phyloP scores from a whole-genome alignment of 129 eudicot genomes.

The Artemisia tridentata region DNA sequence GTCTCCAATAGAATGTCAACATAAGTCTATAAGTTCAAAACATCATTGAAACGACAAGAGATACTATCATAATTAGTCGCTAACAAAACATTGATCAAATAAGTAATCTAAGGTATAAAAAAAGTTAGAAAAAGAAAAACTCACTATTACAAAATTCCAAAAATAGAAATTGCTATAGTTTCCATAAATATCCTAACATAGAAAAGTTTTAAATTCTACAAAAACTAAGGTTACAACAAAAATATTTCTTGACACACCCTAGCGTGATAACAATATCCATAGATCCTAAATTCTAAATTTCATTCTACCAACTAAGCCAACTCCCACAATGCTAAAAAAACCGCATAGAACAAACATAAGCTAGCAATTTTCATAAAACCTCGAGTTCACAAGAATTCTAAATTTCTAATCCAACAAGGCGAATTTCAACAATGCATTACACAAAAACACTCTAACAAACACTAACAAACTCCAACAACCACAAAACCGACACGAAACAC shows the following conservation, averaged over 20 bases:
- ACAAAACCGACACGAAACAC: background rate
- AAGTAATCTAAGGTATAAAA: background rate
- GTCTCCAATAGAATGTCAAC: background rate
- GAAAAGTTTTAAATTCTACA: slow-evolving; percentile 17
- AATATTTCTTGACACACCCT: no score
- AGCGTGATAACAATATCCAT: no score
- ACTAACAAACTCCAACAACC: background rate
- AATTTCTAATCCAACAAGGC: slow-evolving; percentile 13
- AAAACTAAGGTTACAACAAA: slow-evolving; percentile 1
- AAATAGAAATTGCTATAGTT: slow-evolving; percentile 25
- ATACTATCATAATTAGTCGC: background rate
- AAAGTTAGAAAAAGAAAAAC: no score
- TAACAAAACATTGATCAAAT: slow-evolving; percentile 12
- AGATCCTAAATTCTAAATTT: no score
- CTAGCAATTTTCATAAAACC: no score
- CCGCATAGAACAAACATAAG: no score
- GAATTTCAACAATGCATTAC: slow-evolving; percentile 29
- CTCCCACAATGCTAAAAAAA: no score
- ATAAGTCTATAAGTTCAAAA: slow-evolving; percentile 4
- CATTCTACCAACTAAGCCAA: no score
- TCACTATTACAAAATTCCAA: slow-evolving; percentile 10
- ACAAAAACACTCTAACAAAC: background rate
- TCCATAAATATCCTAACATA: slow-evolving; percentile 18
- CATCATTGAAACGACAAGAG: slow-evolving; percentile 6
- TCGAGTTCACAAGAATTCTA: no score